Conservation (phyloP, 345 rosid species). For the Lepidium aucheri region DNA sequence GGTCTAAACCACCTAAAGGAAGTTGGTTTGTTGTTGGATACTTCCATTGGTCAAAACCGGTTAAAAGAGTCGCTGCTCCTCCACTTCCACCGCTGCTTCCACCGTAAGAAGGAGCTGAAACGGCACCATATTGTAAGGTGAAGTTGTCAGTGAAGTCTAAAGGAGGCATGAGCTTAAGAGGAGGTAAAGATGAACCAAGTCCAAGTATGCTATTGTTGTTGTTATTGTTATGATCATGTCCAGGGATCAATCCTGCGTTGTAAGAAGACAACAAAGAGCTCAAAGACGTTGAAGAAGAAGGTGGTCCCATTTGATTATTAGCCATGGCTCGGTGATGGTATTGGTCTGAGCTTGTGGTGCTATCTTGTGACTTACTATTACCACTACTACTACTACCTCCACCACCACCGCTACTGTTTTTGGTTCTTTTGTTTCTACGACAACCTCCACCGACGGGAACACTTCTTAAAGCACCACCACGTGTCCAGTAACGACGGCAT, state of each 20-base stretch:
- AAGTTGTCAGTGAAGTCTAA: conserved; percentile 29
- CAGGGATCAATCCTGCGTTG: conserved; percentile 29
- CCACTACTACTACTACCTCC: conserved; percentile 31
- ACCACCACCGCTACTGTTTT: conserved; percentile 22
- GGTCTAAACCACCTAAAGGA: conserved; percentile 23
- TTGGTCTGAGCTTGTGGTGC: conserved; percentile 27
- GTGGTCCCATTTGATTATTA: conserved; percentile 24
- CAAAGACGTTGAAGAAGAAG: conserved; percentile 16
- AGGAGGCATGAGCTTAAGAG: conserved; percentile 30
- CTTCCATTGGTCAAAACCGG: conserved; percentile 28
- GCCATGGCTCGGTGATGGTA: conserved; percentile 20
- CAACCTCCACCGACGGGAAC: conserved; percentile 90
- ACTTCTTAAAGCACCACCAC: conserved; percentile 68
- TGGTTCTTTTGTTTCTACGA: conserved; percentile 67
- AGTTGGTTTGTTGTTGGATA: conserved; percentile 18
- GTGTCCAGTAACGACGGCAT: conserved; percentile 84
- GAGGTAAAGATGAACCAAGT: conserved; percentile 30
- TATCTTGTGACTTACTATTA: conserved; percentile 29
- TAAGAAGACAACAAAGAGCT: conserved; percentile 30
- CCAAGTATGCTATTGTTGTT: conserved; percentile 22
- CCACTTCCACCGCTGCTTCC: conserved; percentile 20
- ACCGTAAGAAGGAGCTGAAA: conserved; percentile 22
- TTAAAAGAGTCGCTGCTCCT: conserved; percentile 16
- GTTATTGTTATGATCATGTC: conserved; percentile 24
- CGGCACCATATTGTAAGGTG: conserved; percentile 28